Conservation (phyloP, 2,329 filamentous ascomycete species). For the Claviceps purpurea region DNA sequence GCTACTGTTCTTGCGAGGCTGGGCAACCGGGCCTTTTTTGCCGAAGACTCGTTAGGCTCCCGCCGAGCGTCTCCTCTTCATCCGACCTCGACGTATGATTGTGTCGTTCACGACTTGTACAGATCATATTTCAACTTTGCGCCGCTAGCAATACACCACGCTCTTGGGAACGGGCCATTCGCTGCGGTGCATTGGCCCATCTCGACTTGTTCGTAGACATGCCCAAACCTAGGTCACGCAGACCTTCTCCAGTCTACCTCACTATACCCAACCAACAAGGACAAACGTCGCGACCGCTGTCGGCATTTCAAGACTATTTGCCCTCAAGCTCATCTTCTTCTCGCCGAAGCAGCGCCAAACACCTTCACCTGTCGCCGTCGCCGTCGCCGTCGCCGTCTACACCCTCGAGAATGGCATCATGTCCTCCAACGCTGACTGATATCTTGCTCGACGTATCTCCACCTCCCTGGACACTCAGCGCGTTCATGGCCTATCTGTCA, state of each 20-base stretch:
- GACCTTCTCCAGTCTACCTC: conserved; percentile 29
- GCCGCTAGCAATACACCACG: background rate
- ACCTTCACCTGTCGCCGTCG: conserved; percentile 25
- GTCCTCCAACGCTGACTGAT: conserved; percentile 62
- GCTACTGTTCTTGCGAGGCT: background rate
- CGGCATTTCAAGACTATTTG: conserved; percentile 31
- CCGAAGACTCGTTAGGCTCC: background rate
- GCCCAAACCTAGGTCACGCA: conserved; percentile 29
- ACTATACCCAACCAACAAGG: conserved; percentile 26
- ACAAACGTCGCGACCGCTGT: conserved; percentile 29
- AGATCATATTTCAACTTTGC: background rate
- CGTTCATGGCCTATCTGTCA: conserved; percentile 92
- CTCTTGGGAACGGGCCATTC: background rate
- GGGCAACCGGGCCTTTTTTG: background rate
- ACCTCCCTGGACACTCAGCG: conserved; percentile 77
- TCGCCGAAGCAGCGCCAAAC: conserved; percentile 34
- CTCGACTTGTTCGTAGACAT: conserved; percentile 2
- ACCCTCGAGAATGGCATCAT: conserved; percentile 18
- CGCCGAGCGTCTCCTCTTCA: background rate
- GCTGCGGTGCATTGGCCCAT: background rate
- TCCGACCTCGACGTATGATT: background rate
- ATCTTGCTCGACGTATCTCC: conserved; percentile 78
- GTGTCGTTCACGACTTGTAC: background rate
- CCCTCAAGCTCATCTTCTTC: conserved; percentile 29
- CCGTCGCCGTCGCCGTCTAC: conserved; percentile 14